These are phyloP conservation scores for Aureobasidium sp. DNA, from an alignment of 2,329 filamentous ascomycete genomes.

Conservation along the genomic window DNA sequence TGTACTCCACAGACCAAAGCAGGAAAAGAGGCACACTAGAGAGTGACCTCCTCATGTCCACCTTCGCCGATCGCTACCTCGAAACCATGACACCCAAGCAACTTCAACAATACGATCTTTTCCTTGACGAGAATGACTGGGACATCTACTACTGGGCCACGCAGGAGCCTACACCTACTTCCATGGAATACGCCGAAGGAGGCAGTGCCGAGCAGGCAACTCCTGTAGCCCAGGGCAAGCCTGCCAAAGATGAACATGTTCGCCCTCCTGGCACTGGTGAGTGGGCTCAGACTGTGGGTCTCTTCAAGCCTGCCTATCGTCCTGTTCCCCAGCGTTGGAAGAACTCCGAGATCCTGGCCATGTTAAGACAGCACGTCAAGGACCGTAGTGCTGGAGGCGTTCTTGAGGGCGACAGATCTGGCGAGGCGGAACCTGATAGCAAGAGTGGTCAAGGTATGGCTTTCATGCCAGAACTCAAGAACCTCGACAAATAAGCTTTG, in stretches of 20 bases:
- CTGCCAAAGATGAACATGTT: slow-evolving; percentile 30
- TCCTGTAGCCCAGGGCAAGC: slow-evolving; percentile 38
- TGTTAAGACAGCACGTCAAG: slow-evolving; percentile 58
- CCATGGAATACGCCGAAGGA: slow-evolving; percentile 50
- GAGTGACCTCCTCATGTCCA: slow-evolving; percentile 90
- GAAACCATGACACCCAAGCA: slow-evolving; percentile 55
- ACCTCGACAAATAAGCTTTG: slow-evolving; percentile 34
- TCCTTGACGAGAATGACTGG: slow-evolving; percentile 91
- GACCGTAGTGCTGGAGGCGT: slow-evolving; percentile 34
- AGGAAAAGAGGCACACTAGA: slow-evolving; percentile 95
- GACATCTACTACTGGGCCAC: slow-evolving; percentile 99
- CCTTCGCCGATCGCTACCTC: slow-evolving; percentile 80
- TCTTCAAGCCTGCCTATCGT: slow-evolving; percentile 87
- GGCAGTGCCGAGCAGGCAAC: slow-evolving; percentile 39
- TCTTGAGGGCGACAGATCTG: slow-evolving; percentile 20
- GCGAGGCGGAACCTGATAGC: slow-evolving; percentile 29
- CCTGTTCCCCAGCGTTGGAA: slow-evolving; percentile 83
- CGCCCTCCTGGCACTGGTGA: slow-evolving; percentile 59
- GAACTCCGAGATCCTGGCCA: slow-evolving; percentile 67
- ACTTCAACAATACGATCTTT: slow-evolving; percentile 35
- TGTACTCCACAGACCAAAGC: slow-evolving; percentile 66
- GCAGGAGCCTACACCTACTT: slow-evolving; percentile 62
- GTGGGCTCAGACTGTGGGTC: slow-evolving; percentile 94
- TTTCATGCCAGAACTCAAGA: slow-evolving; percentile 46
- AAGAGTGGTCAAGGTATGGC: slow-evolving; percentile 38